Conservation (phyloP, 345 rosid genomes). For the Litchi chinensis region DNA sequence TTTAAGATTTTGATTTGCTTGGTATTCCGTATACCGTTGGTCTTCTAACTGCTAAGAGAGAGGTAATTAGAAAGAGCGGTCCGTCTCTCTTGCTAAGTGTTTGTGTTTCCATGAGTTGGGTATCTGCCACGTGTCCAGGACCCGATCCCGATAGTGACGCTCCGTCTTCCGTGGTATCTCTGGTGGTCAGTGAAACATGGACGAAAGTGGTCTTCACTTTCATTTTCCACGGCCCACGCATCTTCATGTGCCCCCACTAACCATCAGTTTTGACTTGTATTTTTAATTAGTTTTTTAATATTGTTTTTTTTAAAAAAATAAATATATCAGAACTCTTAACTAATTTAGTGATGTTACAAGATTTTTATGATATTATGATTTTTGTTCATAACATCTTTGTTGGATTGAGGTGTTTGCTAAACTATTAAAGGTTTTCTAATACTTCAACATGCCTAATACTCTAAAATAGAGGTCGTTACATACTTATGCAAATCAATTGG, state of each 20-base stretch:
- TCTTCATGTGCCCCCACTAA: background rate
- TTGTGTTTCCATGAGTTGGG: conserved; percentile 16
- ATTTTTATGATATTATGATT: no score
- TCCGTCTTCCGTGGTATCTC: conserved; percentile 15
- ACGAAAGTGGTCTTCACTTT: background rate
- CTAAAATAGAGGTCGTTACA: no score
- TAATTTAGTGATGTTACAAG: no score
- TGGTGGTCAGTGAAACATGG: conserved; percentile 21
- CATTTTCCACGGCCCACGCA: background rate
- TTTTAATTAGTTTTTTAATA: no score
- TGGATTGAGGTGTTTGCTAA: no score
- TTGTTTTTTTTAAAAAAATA: no score
- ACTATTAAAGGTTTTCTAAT: no score
- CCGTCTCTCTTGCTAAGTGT: background rate
- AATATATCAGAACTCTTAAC: no score
- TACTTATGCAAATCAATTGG: no score
- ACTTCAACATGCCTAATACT: no score
- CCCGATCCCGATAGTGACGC: conserved; percentile 28
- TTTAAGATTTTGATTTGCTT: conserved; percentile 8
- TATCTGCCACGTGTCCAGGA: conserved; percentile 32
- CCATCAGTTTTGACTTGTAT: no score
- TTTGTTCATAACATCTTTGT: no score
- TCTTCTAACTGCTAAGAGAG: conserved; percentile 15
- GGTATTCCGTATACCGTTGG: conserved; percentile 32
- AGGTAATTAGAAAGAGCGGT: background rate